These are phyloP conservation scores for Termitomyces sp. DNA, from an alignment of 768 basidiomycete genomes.

Conservation along the genomic window DNA sequence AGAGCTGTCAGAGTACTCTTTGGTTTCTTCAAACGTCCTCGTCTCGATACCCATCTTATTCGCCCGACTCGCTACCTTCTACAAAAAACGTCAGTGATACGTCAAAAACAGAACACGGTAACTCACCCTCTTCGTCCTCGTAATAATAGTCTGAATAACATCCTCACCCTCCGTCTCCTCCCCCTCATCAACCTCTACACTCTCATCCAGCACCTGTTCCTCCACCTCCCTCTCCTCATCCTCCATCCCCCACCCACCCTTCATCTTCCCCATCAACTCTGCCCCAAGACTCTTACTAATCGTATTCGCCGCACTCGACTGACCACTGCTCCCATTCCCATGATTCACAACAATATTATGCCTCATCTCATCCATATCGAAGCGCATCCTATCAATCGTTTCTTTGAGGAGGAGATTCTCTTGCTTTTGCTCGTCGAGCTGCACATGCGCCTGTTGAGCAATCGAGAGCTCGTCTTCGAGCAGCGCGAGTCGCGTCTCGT, in stretches of 20 bases:
- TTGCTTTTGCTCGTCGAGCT: constrained; percentile 90
- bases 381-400: constrained; percentile 92
- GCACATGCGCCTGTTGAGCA: constrained; percentile 68
- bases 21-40: constrained; percentile 56
- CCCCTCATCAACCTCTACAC: constrained; percentile 37
- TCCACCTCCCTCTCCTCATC: constrained; percentile 35
- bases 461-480: constrained; percentile 71
- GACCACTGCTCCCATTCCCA: constrained; percentile 36
- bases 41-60: constrained; percentile 41
- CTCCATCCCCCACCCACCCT: constrained; percentile 36
- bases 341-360: constrained; percentile 36
- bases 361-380: constrained; percentile 91
- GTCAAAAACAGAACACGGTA: constrained; percentile 1
- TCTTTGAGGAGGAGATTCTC: constrained; percentile 92
- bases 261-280: constrained; percentile 66
- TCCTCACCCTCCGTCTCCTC: constrained; percentile 68
- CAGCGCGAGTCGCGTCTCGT: constrained; percentile 65
- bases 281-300: constrained; percentile 75
- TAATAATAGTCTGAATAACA: constrained; percentile 86
- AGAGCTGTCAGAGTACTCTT: constrained; percentile 72
- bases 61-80: constrained; percentile 69
- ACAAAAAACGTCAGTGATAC: constrained; percentile 10
- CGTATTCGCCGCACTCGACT: constrained; percentile 48
- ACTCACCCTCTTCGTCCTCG: constrained; percentile 70
- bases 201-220: constrained; percentile 28